Evolutionary conservation across 495 filamentous ascomycete species (phyloP), one percentile per base, ranked within the genome.

Genomic region (Annulohypoxylon moriforme): DNA sequence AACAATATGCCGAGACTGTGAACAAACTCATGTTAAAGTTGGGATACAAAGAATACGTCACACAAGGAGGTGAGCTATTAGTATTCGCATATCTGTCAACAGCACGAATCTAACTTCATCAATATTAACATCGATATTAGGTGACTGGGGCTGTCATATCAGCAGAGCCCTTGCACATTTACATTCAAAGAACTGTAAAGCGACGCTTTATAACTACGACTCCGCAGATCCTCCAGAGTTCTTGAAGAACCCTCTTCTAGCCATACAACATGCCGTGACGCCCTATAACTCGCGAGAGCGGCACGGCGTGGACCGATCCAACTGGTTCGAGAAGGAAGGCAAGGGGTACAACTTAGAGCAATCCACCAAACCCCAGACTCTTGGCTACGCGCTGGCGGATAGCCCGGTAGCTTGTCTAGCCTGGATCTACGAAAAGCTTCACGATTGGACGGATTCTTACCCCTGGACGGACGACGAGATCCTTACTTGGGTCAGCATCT

Each of bases 381-480:
- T 92, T 0, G 85, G 86, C 11, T 86, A 85, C 36, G 83, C 78
- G 0, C 81, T 92, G 0, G 77, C 80, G 3, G 89, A 91, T 72
- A 88, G 84, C 18, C 90, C 90, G 1, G 82, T 91, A 10, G 89
- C 82, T 8, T 78, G 88, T 42, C 76, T 92, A 16, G 83, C 89
- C 0, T 92, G 89, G 89, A 87, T 93, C 46, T 86, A 88, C 56
- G 91, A 92, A 75, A 93, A 92, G 69, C 82, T 92, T 27, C 86
- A 89, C 73, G 85, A 88, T 64, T 90, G 90, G 89, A 87, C 86
- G 0, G 90, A 93, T 69, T 75, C 66, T 1, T 91, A 91, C 69
- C 83, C 86, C 7, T 92, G 90, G 90, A 89, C 84, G 1, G 87
- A 91, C 40, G 89, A 92, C 46, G 87, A 92, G 74, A 81, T 91